These are phyloP conservation scores for Streptanthus diversifolius DNA, from an alignment of 345 rosid genomes.

Conservation along the genomic window DNA sequence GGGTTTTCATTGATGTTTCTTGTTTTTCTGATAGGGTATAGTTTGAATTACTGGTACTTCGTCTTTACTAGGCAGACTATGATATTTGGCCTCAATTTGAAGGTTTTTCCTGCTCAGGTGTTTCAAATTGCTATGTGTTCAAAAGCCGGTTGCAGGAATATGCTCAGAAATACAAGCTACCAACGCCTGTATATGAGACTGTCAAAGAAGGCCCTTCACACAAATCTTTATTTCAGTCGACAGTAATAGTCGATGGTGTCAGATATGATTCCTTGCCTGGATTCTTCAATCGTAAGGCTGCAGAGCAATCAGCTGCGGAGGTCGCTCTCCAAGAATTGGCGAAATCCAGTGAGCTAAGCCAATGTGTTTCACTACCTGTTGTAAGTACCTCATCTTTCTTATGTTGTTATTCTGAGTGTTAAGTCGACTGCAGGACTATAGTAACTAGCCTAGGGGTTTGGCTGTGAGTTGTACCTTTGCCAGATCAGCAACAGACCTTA, in stretches of 20 bases:
- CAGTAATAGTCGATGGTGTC: constrained; percentile 57
- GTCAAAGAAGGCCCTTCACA: constrained; percentile 90
- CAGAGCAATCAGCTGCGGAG: constrained; percentile 97
- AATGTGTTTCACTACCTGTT: constrained; percentile 61
- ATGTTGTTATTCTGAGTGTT: background rate
- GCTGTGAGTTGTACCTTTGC: constrained; percentile 4
- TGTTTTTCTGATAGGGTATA: background rate
- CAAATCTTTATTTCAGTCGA: constrained; percentile 65
- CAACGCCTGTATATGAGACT: constrained; percentile 80
- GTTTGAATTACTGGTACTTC: background rate
- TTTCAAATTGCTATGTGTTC: constrained; percentile 78
- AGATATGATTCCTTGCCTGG: constrained; percentile 77
- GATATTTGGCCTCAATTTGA: constrained; percentile 1
- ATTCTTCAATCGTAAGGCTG: constrained; percentile 88
- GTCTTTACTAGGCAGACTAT: background rate
- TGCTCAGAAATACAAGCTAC: constrained; percentile 64
- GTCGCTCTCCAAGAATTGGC: constrained; percentile 71
- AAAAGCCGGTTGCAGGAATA: constrained; percentile 84
- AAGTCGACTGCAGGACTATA: background rate
- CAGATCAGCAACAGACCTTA: background rate
- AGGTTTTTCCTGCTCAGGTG: constrained; percentile 41
- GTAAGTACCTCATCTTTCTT: constrained; percentile 49
- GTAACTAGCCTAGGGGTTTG: background rate
- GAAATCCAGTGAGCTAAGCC: constrained; percentile 50
- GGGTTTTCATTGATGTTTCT: background rate